A percentile compares a stretch with the other conserved stretches of the same genome.
phyloP scores from a whole-genome alignment of 768 basidiomycete species.

The Ramaria rubella region DNA sequence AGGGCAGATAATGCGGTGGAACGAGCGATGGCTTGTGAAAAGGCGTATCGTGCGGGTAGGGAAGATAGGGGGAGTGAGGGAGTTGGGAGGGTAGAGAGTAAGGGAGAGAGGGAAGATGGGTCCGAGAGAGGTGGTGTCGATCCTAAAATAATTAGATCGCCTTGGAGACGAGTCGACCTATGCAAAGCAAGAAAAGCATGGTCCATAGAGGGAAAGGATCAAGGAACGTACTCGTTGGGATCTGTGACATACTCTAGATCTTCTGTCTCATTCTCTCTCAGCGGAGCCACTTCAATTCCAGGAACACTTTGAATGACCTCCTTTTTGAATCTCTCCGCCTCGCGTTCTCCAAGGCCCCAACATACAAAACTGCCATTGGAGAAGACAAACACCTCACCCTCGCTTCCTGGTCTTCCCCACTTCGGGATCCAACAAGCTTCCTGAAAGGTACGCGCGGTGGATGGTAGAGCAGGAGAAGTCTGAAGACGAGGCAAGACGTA shows the following conservation, averaged over 20 bases:
- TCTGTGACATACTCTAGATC: slow-evolving; percentile 92
- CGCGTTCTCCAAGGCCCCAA: slow-evolving; percentile 79
- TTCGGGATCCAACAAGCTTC: slow-evolving; percentile 77
- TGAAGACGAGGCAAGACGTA: slow-evolving; percentile 65
- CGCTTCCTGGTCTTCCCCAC: slow-evolving; percentile 49
- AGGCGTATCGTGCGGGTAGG: slow-evolving; percentile 81
- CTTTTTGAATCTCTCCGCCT: slow-evolving; percentile 59
- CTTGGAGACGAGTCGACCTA: slow-evolving; percentile 82
- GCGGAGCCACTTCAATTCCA: slow-evolving; percentile 54
- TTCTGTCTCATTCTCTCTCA: slow-evolving; percentile 73
- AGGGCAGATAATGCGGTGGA: slow-evolving; percentile 83
- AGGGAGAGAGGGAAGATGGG: slow-evolving; percentile 34
- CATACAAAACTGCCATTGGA: slow-evolving; percentile 83
- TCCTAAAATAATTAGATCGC: slow-evolving; percentile 88
- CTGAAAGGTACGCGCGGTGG: slow-evolving; percentile 48
- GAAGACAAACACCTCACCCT: slow-evolving; percentile 87
- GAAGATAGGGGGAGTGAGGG: slow-evolving; percentile 55
- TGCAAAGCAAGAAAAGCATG: slow-evolving; percentile 9
- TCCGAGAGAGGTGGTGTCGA: slow-evolving; percentile 51
- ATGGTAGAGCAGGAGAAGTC: slow-evolving; percentile 42
- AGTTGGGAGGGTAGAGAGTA: slow-evolving; percentile 40
- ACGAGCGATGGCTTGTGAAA: slow-evolving; percentile 84
- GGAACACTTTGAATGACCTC: slow-evolving; percentile 46
- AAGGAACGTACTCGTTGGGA: slow-evolving; percentile 64
- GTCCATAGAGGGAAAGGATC: background rate